Evolutionary conservation across 192 early-diverging fungal genomes (phyloP), one percentile per base, ranked within the genome.

Genomic region (Coemansia sp.): DNA sequence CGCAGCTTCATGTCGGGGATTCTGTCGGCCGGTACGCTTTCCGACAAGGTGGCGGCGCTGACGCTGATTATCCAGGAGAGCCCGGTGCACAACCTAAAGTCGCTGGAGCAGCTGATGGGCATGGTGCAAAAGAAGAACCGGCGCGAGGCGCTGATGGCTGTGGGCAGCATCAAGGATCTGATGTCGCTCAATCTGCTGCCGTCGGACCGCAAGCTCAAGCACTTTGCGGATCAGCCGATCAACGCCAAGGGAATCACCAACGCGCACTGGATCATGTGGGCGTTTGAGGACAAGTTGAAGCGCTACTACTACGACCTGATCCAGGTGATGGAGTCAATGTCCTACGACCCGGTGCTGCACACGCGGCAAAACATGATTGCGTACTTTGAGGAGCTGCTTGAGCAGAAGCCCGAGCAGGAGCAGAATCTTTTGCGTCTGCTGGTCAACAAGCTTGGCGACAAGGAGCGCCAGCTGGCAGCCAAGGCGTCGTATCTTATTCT

Each of bases 391-490:
- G 86, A 88, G 51, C 77, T 99, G 25, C 73, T 97, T 46, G 66
- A 71, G 30, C 64, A 83, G 9, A 96, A 95, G 67, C 92, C 96
- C 18, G 96, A 99, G 71, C 92, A 96, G 67, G 96, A 99, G 69
- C 87, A 92, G 40, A 96, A 96, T 57, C 77, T 99, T 41, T 79
- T 99, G 43, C 81, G 86, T 32, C 60, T 99, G 28, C 83, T 99
- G 22, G 84, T 94, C 39, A 95, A 95, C 84, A 99, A 97, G 67
- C 69, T 99, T 30, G 96, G 96, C 57, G 96, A 98, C 70, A 76
- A 79, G 18, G 91, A 93, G 50, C 82, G 84, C 45, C 89, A 92
- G 67, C 77, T 94, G 15, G 87, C 93, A 0, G 88, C 91, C 34
- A 94, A 93, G 60, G 78, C 89, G 17, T 82, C 83, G 3, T 86